A percentile compares a stretch with the other conserved stretches of the same genome.
Evolutionary conservation across 2,329 filamentous ascomycete genomes (phyloP).

Genomic region (Colletotrichum kahawae): DNA sequence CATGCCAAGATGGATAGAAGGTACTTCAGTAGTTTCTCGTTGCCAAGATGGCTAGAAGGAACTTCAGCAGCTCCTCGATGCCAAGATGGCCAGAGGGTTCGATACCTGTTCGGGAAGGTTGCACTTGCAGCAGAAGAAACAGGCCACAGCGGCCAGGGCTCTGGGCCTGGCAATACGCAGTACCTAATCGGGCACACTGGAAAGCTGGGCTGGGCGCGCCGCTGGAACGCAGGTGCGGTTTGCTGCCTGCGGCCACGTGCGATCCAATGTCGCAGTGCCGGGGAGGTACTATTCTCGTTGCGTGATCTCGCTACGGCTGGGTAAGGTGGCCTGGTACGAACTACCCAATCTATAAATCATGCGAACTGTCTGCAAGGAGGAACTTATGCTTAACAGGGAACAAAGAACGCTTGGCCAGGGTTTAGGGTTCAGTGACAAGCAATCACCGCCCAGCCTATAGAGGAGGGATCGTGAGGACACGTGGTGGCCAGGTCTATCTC

Average conservation of each 20-base stretch:
- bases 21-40: too few relatives aligned
- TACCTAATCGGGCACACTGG: too few relatives aligned
- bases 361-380: neutral
- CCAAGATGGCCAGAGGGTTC: neutral
- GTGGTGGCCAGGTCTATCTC: neutral
- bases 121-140: neutral
- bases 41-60: too few relatives aligned
- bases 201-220: neutral
- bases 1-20: neutral
- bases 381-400: neutral
- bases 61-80: too few relatives aligned
- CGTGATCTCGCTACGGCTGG: neutral
- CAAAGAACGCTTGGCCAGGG: neutral
- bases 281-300: neutral
- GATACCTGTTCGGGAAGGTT: neutral
- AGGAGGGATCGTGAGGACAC: neutral
- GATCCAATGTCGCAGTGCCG: neutral
- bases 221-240: neutral
- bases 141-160: neutral
- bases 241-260: neutral
- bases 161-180: neutral
- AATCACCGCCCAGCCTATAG: neutral
- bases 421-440: neutral
- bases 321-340: neutral
- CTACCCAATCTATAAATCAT: neutral